Conservation (phyloP, 441 rosid genomes). For the Populus trichocarpa region DNA sequence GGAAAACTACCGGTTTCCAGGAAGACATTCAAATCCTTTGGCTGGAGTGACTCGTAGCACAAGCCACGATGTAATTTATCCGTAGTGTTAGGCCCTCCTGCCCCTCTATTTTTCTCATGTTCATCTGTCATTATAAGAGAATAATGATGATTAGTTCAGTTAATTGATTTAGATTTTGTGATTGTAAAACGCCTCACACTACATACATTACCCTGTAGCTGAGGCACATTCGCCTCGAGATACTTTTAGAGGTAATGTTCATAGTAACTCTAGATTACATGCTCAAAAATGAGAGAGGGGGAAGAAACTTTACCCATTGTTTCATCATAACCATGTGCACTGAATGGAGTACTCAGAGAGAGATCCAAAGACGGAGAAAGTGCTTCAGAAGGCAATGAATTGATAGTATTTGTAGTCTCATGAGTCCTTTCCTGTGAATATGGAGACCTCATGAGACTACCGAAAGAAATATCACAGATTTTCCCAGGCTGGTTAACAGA, state of each 20-base stretch:
- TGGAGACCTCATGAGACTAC: not conserved
- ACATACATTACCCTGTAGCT: not conserved
- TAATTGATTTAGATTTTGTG: not conserved
- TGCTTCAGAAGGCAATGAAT: not conserved
- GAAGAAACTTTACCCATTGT: not conserved
- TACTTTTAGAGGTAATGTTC: not conserved
- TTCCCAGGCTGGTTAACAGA: not conserved
- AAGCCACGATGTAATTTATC: not conserved
- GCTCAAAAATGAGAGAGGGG: not conserved
- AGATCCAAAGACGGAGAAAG: not conserved
- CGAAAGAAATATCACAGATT: not conserved
- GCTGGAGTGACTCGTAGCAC: constrained; percentile 10
- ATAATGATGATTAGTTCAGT: not conserved
- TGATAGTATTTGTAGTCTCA: not conserved
- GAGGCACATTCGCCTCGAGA: not conserved
- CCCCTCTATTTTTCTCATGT: not conserved
- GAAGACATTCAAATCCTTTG: constrained; percentile 5
- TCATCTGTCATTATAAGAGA: constrained; percentile 2
- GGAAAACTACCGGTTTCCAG: not conserved
- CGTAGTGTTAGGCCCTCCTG: not conserved
- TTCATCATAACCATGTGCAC: not conserved
- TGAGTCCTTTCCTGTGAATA: constrained; percentile 4
- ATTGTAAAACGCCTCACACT: not conserved
- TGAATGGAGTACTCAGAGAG: not conserved
- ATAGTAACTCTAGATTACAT: not conserved